Conservation (phyloP, 371 early-diverging fungal species). For the Zopfochytrium polystomum region DNA sequence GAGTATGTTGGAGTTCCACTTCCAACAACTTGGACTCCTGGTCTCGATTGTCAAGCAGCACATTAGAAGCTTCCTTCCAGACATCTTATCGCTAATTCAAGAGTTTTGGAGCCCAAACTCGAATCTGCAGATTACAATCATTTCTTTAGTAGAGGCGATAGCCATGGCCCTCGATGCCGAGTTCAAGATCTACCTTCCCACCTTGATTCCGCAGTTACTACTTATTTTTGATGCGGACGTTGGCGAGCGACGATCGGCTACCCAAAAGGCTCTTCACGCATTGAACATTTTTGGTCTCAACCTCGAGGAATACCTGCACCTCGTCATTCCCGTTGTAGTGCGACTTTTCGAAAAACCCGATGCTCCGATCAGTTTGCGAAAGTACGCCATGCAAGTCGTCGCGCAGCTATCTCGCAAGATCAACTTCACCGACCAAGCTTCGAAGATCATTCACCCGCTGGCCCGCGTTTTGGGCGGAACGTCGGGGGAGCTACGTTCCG, state of each 20-base stretch:
- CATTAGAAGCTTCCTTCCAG: constrained; percentile 78
- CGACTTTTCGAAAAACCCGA: constrained; percentile 75
- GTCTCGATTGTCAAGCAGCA: constrained; percentile 88
- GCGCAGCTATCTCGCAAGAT: constrained; percentile 75
- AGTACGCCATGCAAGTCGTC: constrained; percentile 74
- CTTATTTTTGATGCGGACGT: constrained; percentile 71
- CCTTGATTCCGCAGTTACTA: constrained; percentile 74
- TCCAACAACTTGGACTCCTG: constrained; percentile 79
- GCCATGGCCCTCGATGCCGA: constrained; percentile 84
- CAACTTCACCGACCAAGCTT: constrained; percentile 85
- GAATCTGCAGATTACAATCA: constrained; percentile 74
- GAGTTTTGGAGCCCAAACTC: constrained; percentile 75
- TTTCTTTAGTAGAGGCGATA: constrained; percentile 81
- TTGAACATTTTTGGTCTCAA: constrained; percentile 83
- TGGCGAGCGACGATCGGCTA: constrained; percentile 68
- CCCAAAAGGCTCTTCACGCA: constrained; percentile 76
- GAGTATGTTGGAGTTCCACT: constrained; percentile 83
- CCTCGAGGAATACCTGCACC: constrained; percentile 90
- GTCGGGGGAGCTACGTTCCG: constrained; percentile 58
- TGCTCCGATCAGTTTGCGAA: constrained; percentile 62
- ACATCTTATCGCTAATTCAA: constrained; percentile 75
- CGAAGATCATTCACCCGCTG: constrained; percentile 87
- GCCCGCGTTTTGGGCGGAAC: constrained; percentile 61
- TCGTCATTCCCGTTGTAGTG: constrained; percentile 87
- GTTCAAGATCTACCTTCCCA: constrained; percentile 78